A percentile compares a stretch with the other conserved stretches of the same genome.
Evolutionary conservation across 768 basidiomycete species (phyloP).

Genomic region (Paxillus rubicundulus): DNA sequence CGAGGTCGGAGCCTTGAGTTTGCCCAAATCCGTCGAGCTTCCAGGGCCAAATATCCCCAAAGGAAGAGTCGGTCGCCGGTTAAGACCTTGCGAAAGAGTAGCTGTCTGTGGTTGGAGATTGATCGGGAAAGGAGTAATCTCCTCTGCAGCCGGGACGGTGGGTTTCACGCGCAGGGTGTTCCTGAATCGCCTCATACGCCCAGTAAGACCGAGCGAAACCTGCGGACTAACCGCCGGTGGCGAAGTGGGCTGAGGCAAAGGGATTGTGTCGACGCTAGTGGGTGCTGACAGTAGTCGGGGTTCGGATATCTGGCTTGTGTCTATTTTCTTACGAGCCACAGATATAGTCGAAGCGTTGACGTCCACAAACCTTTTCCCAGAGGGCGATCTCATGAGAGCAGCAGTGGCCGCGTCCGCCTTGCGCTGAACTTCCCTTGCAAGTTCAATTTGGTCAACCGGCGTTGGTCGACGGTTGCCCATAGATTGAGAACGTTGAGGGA

Average conservation of each 20-base stretch:
- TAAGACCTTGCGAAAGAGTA: slow-evolving; percentile 36
- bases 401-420: slow-evolving; percentile 66
- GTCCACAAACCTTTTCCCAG: slow-evolving; percentile 42
- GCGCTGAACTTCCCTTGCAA: slow-evolving; percentile 65
- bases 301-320: slow-evolving; percentile 60
- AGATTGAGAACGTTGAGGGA: slow-evolving; percentile 31
- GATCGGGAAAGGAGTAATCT: slow-evolving; percentile 41
- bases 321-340: slow-evolving; percentile 53
- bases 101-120: slow-evolving; percentile 40
- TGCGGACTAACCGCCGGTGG: slow-evolving; percentile 36
- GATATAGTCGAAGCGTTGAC: slow-evolving; percentile 42
- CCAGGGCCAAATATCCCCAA: slow-evolving; percentile 38
- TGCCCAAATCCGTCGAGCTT: slow-evolving; percentile 46
- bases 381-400: slow-evolving; percentile 50
- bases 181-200: slow-evolving; percentile 69
- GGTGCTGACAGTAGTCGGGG: slow-evolving; percentile 67
- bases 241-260: slow-evolving; percentile 42
- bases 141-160: slow-evolving; percentile 50
- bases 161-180: slow-evolving; percentile 61
- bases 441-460: slow-evolving; percentile 50
- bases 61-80: slow-evolving; percentile 47
- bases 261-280: slow-evolving; percentile 65
- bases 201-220: slow-evolving; percentile 54
- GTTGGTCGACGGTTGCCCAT: slow-evolving; percentile 40
- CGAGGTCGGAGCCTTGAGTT: slow-evolving; percentile 53